A percentile compares a stretch with the other conserved stretches of the same genome.
Conservation (phyloP, 495 filamentous ascomycete genomes). For the Aspergillus cavernicola region DNA sequence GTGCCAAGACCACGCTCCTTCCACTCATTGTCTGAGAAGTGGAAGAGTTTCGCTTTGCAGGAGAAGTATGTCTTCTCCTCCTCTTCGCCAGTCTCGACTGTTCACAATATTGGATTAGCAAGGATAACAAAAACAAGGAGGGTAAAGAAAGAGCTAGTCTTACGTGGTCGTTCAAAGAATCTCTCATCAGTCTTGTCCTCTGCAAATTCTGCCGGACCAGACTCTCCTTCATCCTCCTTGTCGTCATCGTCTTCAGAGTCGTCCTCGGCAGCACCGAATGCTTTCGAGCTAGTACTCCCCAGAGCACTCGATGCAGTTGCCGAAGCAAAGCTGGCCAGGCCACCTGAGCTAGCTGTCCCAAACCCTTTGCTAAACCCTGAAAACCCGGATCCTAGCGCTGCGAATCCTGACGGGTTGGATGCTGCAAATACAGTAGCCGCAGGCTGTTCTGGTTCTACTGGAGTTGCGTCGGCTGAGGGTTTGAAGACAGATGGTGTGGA, state of each 20-base stretch:
- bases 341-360: constrained; percentile 46
- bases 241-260: constrained; percentile 54
- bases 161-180: constrained; percentile 64
- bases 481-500: constrained; percentile 42
- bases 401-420: constrained; percentile 31
- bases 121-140: neutral
- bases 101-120: constrained; percentile 10
- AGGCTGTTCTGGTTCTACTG: constrained; percentile 18
- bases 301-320: constrained; percentile 51
- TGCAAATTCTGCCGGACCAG: constrained; percentile 46
- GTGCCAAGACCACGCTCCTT: constrained; percentile 81
- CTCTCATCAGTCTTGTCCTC: constrained; percentile 61
- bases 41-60: constrained; percentile 73
- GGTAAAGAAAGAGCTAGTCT: constrained; percentile 20
- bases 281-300: constrained; percentile 54
- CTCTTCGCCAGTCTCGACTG: constrained; percentile 75
- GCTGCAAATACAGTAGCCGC: constrained; percentile 33
- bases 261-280: constrained; percentile 73
- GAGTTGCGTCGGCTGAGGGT: constrained; percentile 17
- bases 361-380: constrained; percentile 55
- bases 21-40: constrained; percentile 72
- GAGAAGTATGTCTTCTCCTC: constrained; percentile 56
- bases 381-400: constrained; percentile 36
- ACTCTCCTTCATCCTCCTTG: constrained; percentile 42
- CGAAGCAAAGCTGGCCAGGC: constrained; percentile 65